Evolutionary conservation across 106 monocot genomes (phyloP).

Genomic region (Platanthera guangdongensis): DNA sequence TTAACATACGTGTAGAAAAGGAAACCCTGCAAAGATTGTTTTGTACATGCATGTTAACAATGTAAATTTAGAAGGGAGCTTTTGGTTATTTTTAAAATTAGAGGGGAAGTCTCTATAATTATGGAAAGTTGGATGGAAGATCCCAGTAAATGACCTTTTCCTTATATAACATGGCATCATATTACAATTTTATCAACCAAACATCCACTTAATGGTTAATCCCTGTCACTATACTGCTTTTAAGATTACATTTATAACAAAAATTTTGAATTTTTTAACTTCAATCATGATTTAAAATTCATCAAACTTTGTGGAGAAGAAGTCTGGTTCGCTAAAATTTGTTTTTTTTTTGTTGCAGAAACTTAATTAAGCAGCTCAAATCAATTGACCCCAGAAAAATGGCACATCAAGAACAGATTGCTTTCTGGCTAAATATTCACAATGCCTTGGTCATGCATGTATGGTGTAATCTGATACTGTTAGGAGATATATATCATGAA

Average conservation of each 20-base stretch:
- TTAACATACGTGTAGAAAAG: too few relatives aligned
- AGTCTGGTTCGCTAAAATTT: neutral
- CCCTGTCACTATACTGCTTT: neutral
- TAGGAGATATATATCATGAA: neutral
- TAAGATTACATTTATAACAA: neutral
- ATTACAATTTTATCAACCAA: too few relatives aligned
- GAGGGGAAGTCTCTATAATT: too few relatives aligned
- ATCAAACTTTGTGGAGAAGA: neutral
- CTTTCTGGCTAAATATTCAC: constrained; percentile 92
- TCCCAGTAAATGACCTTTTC: too few relatives aligned
- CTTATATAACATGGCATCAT: too few relatives aligned
- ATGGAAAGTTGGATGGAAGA: too few relatives aligned
- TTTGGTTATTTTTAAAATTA: too few relatives aligned
- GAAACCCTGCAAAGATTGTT: too few relatives aligned
- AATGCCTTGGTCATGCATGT: constrained; percentile 96
- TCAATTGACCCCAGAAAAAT: constrained; percentile 57
- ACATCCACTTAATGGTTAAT: too few relatives aligned
- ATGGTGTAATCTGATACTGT: constrained; percentile 11
- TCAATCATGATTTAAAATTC: neutral
- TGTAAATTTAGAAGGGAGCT: too few relatives aligned
- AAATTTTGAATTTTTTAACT: neutral
- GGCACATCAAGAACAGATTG: constrained; percentile 53
- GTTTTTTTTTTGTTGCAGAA: constrained; percentile 20
- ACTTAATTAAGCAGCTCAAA: constrained; percentile 47
- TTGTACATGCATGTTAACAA: too few relatives aligned